Conservation (phyloP, 169 alveolate genomes). For the Pseudocohnilembus persalinus region DNA sequence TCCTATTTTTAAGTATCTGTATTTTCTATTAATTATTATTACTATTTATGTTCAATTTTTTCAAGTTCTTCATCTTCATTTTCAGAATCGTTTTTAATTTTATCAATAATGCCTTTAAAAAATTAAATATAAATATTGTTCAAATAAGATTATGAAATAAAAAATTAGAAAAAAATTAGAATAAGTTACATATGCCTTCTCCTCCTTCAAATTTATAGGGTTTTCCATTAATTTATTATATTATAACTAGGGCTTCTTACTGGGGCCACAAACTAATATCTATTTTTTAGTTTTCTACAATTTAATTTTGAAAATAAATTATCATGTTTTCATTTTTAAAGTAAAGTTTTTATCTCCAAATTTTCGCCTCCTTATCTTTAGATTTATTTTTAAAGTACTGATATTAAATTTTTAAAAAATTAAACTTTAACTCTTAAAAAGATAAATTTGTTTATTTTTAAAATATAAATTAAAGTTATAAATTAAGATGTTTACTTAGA, state of each 20-base stretch:
- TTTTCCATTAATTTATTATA: background rate
- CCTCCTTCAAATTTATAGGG: background rate
- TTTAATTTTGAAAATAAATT: background rate
- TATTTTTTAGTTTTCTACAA: background rate
- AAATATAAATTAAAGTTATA: no score
- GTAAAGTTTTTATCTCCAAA: background rate
- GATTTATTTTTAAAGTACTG: background rate
- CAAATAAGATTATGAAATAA: background rate
- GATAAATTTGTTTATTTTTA: no score
- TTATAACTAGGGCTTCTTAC: background rate
- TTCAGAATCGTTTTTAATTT: background rate
- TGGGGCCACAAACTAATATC: background rate
- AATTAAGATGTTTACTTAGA: background rate
- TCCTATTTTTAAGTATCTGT: no score
- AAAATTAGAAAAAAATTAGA: no score
- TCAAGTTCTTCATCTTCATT: background rate
- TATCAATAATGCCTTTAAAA: background rate
- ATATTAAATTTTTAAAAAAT: no score
- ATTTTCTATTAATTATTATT: no score
- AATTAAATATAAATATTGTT: background rate
- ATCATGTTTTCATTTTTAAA: background rate
- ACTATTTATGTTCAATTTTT: no score
- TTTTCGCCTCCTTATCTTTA: background rate
- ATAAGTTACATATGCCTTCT: background rate
- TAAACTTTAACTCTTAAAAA: no score